A percentile compares a stretch with the other conserved stretches of the same genome.
Evolutionary conservation across 139 green algal species (phyloP).

Genomic region (Chlorella ohadii): DNA sequence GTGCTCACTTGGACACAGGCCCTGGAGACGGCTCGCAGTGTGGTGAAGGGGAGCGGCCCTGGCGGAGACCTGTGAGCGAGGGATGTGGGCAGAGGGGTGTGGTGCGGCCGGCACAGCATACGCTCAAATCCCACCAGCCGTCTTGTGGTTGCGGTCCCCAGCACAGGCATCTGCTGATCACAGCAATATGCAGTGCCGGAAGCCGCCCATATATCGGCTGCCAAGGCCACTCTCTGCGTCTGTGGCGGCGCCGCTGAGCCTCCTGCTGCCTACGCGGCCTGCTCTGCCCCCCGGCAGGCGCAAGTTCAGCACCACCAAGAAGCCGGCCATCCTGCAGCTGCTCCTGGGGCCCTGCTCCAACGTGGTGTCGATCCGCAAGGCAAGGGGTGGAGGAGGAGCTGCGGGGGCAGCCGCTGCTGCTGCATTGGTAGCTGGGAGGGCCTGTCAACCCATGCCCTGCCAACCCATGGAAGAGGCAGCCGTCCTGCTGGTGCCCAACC

Average conservation of each 20-base stretch:
- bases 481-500: too few relatives aligned
- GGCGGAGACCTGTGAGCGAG: slow-evolving; percentile 73
- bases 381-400: neutral
- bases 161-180: too few relatives aligned
- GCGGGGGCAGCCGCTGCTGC: neutral
- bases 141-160: too few relatives aligned
- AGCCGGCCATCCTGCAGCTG: slow-evolving; percentile 66
- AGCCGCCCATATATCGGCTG: too few relatives aligned
- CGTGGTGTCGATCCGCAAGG: slow-evolving; percentile 58
- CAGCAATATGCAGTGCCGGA: too few relatives aligned
- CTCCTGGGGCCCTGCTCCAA: slow-evolving; percentile 69
- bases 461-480: too few relatives aligned
- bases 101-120: neutral
- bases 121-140: too few relatives aligned
- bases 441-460: too few relatives aligned
- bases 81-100: neutral
- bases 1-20: too few relatives aligned
- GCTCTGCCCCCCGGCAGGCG: slow-evolving; percentile 33
- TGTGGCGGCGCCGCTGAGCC: neutral
- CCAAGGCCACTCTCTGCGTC: too few relatives aligned
- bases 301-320: slow-evolving; percentile 60
- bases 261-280: too few relatives aligned
- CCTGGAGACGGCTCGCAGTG: slow-evolving; percentile 51
- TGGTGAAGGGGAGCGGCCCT: slow-evolving; percentile 67
- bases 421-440: neutral